Percentiles rank a stretch among this genome's conserved stretches.
Conservation (phyloP, 768 basidiomycete species). For the Leccinum arenicola region DNA sequence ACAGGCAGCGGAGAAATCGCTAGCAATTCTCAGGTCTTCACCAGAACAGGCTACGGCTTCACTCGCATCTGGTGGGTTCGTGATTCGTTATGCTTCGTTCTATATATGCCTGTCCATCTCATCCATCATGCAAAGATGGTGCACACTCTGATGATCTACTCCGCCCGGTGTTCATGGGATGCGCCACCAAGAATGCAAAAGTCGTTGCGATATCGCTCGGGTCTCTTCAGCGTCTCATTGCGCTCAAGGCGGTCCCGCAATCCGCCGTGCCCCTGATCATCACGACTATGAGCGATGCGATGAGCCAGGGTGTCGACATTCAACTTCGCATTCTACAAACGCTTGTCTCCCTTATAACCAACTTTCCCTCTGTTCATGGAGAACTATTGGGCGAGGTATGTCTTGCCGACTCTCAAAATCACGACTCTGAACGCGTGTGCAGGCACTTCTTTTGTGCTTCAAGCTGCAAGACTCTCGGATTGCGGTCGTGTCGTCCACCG, state of each 20-base stretch:
- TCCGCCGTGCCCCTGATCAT: constrained; percentile 78
- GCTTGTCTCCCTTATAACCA: constrained; percentile 85
- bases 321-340: constrained; percentile 94
- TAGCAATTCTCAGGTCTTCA: constrained; percentile 76
- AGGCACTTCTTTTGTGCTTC: constrained; percentile 94
- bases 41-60: constrained; percentile 75
- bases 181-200: constrained; percentile 90
- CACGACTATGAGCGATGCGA: constrained; percentile 79
- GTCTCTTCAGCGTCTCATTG: constrained; percentile 86
- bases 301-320: constrained; percentile 95
- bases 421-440: not conserved
- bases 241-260: constrained; percentile 81
- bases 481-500: constrained; percentile 94
- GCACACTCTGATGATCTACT: constrained; percentile 80
- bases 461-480: constrained; percentile 93
- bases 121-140: constrained; percentile 46
- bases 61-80: constrained; percentile 65
- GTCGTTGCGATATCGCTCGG: constrained; percentile 90
- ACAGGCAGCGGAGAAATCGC: constrained; percentile 84
- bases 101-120: not conserved
- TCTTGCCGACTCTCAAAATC: constrained; percentile 3
- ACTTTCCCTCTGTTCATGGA: constrained; percentile 81
- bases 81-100: constrained; percentile 7
- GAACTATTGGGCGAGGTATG: constrained; percentile 76
- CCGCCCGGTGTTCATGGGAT: constrained; percentile 89